Base-by-base conservation (phyloP, 331 rosid species). In the Malus hybrid region DNA sequence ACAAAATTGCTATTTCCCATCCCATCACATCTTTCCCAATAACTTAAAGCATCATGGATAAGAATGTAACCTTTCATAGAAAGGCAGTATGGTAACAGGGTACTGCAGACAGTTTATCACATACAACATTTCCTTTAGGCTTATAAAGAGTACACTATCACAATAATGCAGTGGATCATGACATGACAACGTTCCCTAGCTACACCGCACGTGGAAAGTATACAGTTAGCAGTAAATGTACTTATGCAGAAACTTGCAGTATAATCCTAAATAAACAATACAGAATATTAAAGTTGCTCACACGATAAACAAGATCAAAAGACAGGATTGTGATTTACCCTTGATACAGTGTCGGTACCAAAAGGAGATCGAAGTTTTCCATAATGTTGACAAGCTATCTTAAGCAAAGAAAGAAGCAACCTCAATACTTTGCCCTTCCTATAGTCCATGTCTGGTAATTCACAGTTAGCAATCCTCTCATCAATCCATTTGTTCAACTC, bases 351-450 rank as follows among this genome's bases (percentile, higher is more conserved):
- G 75, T 94, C 97, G 0, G 90, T 79, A 68, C 96, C 97, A 83
- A 92, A 94, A 57, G 99, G 96, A 66, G 99, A 94, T 39, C 97
- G 96, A 15, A 94, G 88, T 81, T 94, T 94, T 65, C 99, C 99
- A 63, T 94, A 92, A 78, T 94, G 96, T 67, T 91, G 97, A 82
- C 93, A 89, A 65, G 89, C 96, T 82, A 94, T 92, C 83, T 90
- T 94, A 63, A 94, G 97, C 88, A 94, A 92, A 69, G 91, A 89
- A 65, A 90, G 93, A 60, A 94, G 96, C 84, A 94, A 82, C 90
- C 89, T 90, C 88, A 89, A 79, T 62, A 80, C 84, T 87, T 83
- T 91, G 11, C 87, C 92, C 77, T 88, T 87, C 84, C 81, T 85
- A 78, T 77, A 88, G 75, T 92, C 96, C 90, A 80, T 77, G 77